Percentiles rank a stretch among this genome's conserved stretches.
These are phyloP conservation scores for Trifolium pratense DNA, from an alignment of 306 rosid species.

Conservation along the genomic window DNA sequence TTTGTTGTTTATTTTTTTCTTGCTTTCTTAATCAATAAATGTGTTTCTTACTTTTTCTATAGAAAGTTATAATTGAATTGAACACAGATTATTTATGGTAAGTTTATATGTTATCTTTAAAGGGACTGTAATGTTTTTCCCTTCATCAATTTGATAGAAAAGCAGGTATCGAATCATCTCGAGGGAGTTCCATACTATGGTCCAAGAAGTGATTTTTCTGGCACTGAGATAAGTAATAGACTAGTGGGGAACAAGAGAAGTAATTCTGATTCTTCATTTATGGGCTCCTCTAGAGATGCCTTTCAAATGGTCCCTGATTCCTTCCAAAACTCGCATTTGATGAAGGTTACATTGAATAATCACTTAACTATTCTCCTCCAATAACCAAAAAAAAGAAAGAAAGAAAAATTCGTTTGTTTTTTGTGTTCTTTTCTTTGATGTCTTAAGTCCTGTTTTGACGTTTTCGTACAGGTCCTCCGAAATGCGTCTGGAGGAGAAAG, in stretches of 20 bases:
- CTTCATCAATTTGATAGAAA: slow-evolving; percentile 57
- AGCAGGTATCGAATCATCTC: slow-evolving; percentile 75
- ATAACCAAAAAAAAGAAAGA: neutral
- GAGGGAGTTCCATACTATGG: slow-evolving; percentile 93
- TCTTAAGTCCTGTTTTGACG: slow-evolving; percentile 31
- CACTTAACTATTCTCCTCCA: neutral
- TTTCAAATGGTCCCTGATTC: slow-evolving; percentile 68
- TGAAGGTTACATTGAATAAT: slow-evolving; percentile 64
- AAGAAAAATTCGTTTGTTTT: neutral
- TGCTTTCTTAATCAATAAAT: slow-evolving; percentile 19
- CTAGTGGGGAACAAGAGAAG: slow-evolving; percentile 81
- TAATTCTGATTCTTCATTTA: slow-evolving; percentile 76
- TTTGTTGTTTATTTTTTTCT: neutral
- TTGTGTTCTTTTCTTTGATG: slow-evolving; percentile 33
- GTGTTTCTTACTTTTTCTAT: slow-evolving; percentile 3
- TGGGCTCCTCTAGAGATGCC: slow-evolving; percentile 78
- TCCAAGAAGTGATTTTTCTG: slow-evolving; percentile 77
- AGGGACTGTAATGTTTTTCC: slow-evolving; percentile 48
- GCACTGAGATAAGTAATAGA: slow-evolving; percentile 69
- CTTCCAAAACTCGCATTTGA: slow-evolving; percentile 71
- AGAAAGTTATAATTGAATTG: slow-evolving; percentile 22
- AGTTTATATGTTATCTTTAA: slow-evolving; percentile 4
- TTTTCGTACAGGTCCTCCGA: slow-evolving; percentile 62
- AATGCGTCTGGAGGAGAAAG: slow-evolving; percentile 76
- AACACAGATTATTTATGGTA: slow-evolving; percentile 24